Conservation (phyloP, 768 basidiomycete genomes). For the Leccinum obscurum region DNA sequence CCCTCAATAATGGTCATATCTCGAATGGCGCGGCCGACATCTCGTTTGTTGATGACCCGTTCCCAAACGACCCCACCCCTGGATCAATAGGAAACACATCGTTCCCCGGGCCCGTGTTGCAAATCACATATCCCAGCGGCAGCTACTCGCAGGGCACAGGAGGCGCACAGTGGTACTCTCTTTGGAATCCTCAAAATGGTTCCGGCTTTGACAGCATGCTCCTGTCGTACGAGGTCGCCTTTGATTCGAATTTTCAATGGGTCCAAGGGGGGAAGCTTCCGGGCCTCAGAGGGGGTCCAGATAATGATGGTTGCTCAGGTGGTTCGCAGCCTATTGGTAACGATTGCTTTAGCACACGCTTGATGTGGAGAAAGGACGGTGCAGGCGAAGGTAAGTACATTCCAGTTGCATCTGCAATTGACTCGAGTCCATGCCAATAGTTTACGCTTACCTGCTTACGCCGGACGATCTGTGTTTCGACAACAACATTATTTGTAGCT, state of each 20-base stretch:
- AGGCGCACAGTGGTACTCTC: conserved; percentile 65
- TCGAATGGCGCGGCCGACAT: conserved; percentile 57
- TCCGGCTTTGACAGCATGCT: conserved; percentile 66
- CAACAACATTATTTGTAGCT: conserved; percentile 60
- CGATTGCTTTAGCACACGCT: conserved; percentile 69
- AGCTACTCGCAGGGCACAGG: conserved; percentile 60
- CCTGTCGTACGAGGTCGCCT: conserved; percentile 73
- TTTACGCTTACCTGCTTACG: conserved; percentile 78
- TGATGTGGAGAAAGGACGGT: conserved; percentile 75
- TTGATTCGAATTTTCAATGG: conserved; percentile 64
- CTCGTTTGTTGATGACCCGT: conserved; percentile 67
- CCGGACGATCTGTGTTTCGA: conserved; percentile 59
- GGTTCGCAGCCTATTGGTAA: conserved; percentile 61
- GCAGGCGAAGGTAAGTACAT: conserved; percentile 62
- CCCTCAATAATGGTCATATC: conserved; percentile 57
- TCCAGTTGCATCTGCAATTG: background rate
- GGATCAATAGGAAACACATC: conserved; percentile 30
- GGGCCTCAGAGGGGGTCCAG: conserved; percentile 68
- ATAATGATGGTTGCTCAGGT: conserved; percentile 65
- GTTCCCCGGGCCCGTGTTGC: conserved; percentile 40
- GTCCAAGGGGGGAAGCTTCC: conserved; percentile 78
- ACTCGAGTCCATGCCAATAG: conserved; percentile 37
- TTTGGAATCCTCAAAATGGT: conserved; percentile 64
- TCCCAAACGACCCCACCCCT: conserved; percentile 48
- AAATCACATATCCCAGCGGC: conserved; percentile 63